Evolutionary conservation across 495 filamentous ascomycete species (phyloP).

Genomic region (Parachaetomium inaequale): DNA sequence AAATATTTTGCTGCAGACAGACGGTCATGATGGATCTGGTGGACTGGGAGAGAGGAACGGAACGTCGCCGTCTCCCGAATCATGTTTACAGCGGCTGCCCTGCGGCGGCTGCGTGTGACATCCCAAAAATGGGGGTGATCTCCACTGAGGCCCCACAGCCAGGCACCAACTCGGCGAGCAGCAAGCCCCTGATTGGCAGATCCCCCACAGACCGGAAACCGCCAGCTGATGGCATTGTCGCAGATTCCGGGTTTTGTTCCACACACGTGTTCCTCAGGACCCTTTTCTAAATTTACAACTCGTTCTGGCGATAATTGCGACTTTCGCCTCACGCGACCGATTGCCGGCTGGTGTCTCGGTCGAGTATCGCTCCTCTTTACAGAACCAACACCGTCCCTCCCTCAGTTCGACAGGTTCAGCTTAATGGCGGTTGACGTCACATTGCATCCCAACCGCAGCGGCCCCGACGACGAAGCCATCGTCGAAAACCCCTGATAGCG

Average conservation of each 20-base stretch:
- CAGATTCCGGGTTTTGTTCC: neutral
- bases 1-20: no score
- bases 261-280: conserved; percentile 8
- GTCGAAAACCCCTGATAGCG: neutral
- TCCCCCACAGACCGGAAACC: conserved; percentile 12
- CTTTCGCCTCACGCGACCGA: neutral
- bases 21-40: no score
- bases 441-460: neutral
- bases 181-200: conserved; percentile 14
- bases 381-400: neutral
- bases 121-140: neutral
- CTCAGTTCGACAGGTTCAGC: neutral
- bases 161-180: neutral
- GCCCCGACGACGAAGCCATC: neutral
- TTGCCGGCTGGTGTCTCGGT: neutral
- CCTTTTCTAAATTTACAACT: neutral
- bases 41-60: neutral
- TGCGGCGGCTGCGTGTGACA: neutral
- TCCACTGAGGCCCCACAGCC: conserved; percentile 1
- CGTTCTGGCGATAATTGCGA: neutral
- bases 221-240: conserved; percentile 8
- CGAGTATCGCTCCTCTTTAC: neutral
- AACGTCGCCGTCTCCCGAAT: neutral
- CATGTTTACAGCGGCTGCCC: neutral
- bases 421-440: conserved; percentile 13